Evolutionary conservation across 176 grass and related monocot genomes (phyloP).

Genomic region (Leersia perrieri): DNA sequence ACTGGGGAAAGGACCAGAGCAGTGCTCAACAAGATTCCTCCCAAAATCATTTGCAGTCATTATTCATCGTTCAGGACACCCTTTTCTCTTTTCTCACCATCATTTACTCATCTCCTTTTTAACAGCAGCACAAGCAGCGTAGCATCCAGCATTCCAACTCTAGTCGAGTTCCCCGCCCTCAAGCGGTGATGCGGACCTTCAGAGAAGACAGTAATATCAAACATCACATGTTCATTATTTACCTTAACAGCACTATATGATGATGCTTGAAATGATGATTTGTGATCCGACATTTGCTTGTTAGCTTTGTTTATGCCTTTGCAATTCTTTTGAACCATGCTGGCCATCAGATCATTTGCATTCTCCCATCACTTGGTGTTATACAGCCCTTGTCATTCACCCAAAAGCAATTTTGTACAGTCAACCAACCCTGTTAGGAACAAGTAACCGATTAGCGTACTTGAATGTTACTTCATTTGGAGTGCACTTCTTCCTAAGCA

Average conservation of each 20-base stretch:
- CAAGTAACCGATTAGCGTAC: slow-evolving; percentile 45
- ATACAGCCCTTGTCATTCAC: background rate
- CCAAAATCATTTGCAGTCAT: background rate
- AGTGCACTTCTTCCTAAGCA: slow-evolving; percentile 45
- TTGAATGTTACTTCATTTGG: slow-evolving; percentile 67
- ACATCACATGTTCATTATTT: background rate
- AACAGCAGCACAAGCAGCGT: too few species aligned
- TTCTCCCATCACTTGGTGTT: background rate
- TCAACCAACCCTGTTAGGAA: slow-evolving; percentile 32
- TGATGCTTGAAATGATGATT: background rate
- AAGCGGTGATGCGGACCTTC: too few species aligned
- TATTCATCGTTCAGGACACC: background rate
- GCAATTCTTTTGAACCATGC: background rate
- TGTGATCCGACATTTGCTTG: background rate
- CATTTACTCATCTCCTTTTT: background rate
- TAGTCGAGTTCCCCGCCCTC: too few species aligned
- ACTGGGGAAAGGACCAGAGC: background rate
- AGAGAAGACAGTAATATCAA: background rate
- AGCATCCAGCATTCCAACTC: too few species aligned
- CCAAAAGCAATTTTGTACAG: background rate
- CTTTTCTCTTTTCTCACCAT: too few species aligned
- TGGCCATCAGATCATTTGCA: background rate
- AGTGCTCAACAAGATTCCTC: background rate
- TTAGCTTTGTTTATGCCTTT: background rate
- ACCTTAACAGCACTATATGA: background rate